Evolutionary conservation across 2,329 filamentous ascomycete species (phyloP).

Genomic region (Bipolaris oryzae): DNA sequence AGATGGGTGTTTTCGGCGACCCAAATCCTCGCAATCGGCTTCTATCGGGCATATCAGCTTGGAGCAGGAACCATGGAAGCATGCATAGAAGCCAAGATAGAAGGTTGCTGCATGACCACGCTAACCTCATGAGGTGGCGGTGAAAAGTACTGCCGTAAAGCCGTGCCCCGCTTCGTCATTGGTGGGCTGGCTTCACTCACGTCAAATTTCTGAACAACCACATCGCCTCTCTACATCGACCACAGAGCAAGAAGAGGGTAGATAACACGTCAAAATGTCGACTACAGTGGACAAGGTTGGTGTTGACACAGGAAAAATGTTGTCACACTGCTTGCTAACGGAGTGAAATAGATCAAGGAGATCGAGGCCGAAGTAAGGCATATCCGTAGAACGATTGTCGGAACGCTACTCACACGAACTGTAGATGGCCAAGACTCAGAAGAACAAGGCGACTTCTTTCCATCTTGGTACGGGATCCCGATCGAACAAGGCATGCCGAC

Average conservation of each 20-base stretch:
- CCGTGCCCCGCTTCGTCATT: conserved; percentile 37
- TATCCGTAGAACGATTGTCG: conserved; percentile 22
- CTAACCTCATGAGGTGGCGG: conserved; percentile 15
- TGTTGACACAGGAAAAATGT: conserved; percentile 30
- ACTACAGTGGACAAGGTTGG: conserved; percentile 95
- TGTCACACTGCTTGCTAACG: conserved; percentile 35
- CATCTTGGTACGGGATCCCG: conserved; percentile 69
- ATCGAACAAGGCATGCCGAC: conserved; percentile 7
- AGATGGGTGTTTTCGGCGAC: conserved; percentile 13
- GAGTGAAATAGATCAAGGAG: conserved; percentile 78
- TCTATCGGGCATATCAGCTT: conserved; percentile 30
- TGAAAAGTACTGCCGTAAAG: conserved; percentile 21
- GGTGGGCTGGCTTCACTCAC: conserved; percentile 20
- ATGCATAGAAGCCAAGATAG: conserved; percentile 12
- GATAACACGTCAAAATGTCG: conserved; percentile 71
- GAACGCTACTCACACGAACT: conserved; percentile 32
- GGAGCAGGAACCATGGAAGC: conserved; percentile 16
- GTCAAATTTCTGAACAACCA: conserved; percentile 40
- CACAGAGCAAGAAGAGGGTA: conserved; percentile 8
- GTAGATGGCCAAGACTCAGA: conserved; percentile 94
- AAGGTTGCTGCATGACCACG: conserved; percentile 6
- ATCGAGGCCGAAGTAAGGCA: conserved; percentile 86
- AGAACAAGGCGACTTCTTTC: conserved; percentile 94
- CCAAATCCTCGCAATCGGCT: conserved; percentile 22
- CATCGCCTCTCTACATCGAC: conserved; percentile 10